These are phyloP conservation scores for Tuber brumale DNA, from an alignment of 495 filamentous ascomycete species.

Conservation along the genomic window DNA sequence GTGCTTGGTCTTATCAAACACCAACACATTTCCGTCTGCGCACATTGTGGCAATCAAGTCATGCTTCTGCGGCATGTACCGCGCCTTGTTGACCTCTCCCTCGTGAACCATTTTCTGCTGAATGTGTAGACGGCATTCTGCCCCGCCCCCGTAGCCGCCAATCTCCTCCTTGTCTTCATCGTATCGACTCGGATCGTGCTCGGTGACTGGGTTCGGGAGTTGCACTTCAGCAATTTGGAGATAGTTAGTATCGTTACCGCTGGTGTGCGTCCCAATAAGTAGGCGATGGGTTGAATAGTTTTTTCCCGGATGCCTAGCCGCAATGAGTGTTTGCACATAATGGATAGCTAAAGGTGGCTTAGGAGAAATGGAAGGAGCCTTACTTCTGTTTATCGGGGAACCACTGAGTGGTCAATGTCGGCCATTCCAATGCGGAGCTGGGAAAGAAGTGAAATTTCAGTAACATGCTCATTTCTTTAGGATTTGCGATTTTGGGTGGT, in stretches of 20 bases:
- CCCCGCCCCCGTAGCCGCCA: conserved; percentile 71
- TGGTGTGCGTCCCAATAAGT: conserved; percentile 91
- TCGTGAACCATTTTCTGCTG: conserved; percentile 95
- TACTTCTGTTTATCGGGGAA: conserved; percentile 89
- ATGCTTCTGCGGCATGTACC: conserved; percentile 96
- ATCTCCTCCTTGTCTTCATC: conserved; percentile 89
- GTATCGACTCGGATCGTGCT: conserved; percentile 68
- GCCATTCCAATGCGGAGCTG: conserved; percentile 93
- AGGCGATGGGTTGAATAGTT: conserved; percentile 83
- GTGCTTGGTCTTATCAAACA: conserved; percentile 96
- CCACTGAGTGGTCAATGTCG: conserved; percentile 96
- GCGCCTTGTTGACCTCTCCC: conserved; percentile 95
- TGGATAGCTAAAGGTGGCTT: neutral
- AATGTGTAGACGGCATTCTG: conserved; percentile 74
- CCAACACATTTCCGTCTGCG: conserved; percentile 74
- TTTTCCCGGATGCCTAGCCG: conserved; percentile 63
- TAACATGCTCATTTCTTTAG: neutral
- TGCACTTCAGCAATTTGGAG: conserved; percentile 90
- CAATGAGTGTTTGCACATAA: conserved; percentile 25
- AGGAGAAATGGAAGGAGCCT: conserved; percentile 20
- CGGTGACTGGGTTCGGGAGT: conserved; percentile 69
- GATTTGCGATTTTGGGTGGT: neutral
- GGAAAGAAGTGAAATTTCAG: conserved; percentile 7
- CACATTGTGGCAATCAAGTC: conserved; percentile 95
- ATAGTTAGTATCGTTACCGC: conserved; percentile 79